Evolutionary conservation across 495 filamentous ascomycete genomes (phyloP).

Genomic region (Amorphotheca resinae): DNA sequence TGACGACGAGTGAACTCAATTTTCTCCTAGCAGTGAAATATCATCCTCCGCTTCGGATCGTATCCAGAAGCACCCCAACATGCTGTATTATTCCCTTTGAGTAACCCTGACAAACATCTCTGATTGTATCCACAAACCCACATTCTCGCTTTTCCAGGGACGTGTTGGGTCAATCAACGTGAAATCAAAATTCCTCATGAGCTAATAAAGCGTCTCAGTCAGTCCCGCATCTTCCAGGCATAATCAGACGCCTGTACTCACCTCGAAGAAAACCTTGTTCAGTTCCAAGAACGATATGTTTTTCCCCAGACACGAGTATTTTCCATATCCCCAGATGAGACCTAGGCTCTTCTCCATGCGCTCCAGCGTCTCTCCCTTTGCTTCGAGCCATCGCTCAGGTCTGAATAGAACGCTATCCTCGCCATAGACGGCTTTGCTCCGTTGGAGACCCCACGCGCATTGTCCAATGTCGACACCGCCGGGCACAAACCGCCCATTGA

Average conservation of each 20-base stretch:
- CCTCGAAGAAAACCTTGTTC: slow-evolving; percentile 45
- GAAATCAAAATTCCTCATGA: slow-evolving; percentile 42
- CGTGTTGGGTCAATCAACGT: slow-evolving; percentile 33
- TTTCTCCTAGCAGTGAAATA: too few species aligned
- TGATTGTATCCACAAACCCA: slow-evolving; percentile 1
- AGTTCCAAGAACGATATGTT: slow-evolving; percentile 32
- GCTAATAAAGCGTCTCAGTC: slow-evolving; percentile 22
- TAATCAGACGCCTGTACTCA: slow-evolving; percentile 28
- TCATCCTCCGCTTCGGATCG: too few species aligned
- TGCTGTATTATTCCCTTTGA: too few species aligned
- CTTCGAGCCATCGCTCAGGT: slow-evolving; percentile 45
- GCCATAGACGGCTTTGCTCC: slow-evolving; percentile 32
- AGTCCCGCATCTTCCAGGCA: neutral
- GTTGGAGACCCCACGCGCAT: slow-evolving; percentile 20
- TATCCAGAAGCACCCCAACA: too few species aligned
- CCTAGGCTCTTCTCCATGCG: slow-evolving; percentile 27
- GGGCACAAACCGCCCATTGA: slow-evolving; percentile 37
- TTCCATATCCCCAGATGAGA: slow-evolving; percentile 31
- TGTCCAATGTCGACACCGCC: slow-evolving; percentile 39
- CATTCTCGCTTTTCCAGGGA: slow-evolving; percentile 26
- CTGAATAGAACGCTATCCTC: slow-evolving; percentile 35
- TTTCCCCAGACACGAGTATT: slow-evolving; percentile 34
- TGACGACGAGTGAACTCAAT: too few species aligned
- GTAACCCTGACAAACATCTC: slow-evolving; percentile 4
- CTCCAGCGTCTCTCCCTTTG: slow-evolving; percentile 19